phyloP scores from a whole-genome alignment of 1,284 basidiomycete species.

The Cutaneotrichosporon spelunceum region DNA sequence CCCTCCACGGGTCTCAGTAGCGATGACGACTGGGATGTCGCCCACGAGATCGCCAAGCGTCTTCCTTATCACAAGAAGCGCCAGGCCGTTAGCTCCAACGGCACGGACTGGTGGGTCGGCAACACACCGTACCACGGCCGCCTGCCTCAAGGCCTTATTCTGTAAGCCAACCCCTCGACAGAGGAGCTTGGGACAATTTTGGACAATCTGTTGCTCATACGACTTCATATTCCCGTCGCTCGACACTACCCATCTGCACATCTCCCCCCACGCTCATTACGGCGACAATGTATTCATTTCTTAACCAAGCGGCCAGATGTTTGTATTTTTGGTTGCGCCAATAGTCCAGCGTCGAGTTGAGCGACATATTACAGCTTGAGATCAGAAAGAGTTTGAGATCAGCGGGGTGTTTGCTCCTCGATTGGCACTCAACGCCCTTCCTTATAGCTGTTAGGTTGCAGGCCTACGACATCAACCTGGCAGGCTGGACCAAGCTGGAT shows the following conservation, averaged over 20 bases:
- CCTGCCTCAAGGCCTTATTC: background rate
- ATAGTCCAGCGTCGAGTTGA: too few species aligned
- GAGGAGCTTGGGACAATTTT: background rate
- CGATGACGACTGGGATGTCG: background rate
- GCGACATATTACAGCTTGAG: too few species aligned
- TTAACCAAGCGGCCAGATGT: background rate
- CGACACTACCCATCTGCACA: background rate
- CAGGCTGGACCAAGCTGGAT: too few species aligned
- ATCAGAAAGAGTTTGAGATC: too few species aligned
- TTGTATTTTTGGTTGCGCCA: too few species aligned
- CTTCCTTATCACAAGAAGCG: background rate
- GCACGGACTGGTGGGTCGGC: background rate
- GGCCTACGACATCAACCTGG: too few species aligned
- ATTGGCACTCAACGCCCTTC: too few species aligned
- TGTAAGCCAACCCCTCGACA: background rate
- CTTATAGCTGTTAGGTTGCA: too few species aligned
- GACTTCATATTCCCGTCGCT: background rate
- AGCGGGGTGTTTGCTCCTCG: too few species aligned
- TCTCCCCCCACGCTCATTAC: background rate
- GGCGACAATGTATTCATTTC: conserved; percentile 2
- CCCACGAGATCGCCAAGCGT: background rate
- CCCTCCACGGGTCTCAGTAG: background rate
- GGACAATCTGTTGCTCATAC: background rate
- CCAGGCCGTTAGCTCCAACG: background rate
- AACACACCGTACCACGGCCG: background rate